Base-by-base conservation (phyloP, 306 rosid species). In the Trifolium dubium region DNA sequence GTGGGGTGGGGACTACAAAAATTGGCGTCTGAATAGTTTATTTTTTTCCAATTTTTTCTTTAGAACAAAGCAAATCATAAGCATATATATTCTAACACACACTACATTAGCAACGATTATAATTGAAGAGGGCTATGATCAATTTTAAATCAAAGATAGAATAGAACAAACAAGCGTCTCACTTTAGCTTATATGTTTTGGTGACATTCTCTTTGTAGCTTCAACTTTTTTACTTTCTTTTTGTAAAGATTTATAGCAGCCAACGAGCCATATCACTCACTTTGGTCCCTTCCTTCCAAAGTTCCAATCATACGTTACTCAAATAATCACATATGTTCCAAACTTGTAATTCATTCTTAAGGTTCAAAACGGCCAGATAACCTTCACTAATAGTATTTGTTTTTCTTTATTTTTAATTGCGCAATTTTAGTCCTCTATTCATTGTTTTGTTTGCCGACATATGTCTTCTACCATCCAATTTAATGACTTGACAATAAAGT, bases 131-230 rank as follows among this genome's bases (percentile, higher is more conserved):
- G 84, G 71, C 68, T 56, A 73, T 54, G 12, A 54, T 71, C 44
- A 66, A 82, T 81, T 83, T 58, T 69, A 83, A 88, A 83, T 86
- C 81, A 59, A 32, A 58, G 41, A 29, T 28, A 56, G 63, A 29
- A 56, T 10, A 43, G 19, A 63, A 64, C 74, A 79, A 83, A 76
- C 66, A 83, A 84, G 83, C 86, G 74, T 85, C 84, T 46, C 75
- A 63, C 90, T 90, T 88, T 86, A 80, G 77, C 85, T 81, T 78
- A 82, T 78, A 82, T 85, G 77, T 67, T 85, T 85, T 65, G 80
- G 85, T 84, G 74, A 91, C 94, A 85, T 89, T 91, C 90, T 83
- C 77, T 87, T 85, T 89, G 93, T 71, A 85, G 89, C 73, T 79
- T 40, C 53, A 71, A 54, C 81, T 82, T 85, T 85, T 83, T 81